phyloP scores from a whole-genome alignment of 1,284 basidiomycete species.

The Sporisorium reilianum region DNA sequence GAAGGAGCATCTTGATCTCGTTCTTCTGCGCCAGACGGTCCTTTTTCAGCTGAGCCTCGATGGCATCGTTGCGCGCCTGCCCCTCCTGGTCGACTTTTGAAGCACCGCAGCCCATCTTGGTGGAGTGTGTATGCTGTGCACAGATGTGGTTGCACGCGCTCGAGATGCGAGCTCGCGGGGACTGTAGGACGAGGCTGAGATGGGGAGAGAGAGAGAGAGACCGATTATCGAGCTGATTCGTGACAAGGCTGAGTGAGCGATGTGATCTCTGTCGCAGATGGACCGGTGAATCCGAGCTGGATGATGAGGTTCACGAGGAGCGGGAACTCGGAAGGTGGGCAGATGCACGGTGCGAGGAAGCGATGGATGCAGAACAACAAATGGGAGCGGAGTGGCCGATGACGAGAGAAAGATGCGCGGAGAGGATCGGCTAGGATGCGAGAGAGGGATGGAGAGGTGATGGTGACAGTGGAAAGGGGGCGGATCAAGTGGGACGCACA shows the following conservation, averaged over 20 bases:
- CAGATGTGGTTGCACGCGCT: background rate
- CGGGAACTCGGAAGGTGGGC: background rate
- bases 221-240: background rate
- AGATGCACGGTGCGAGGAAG: background rate
- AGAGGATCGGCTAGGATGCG: background rate
- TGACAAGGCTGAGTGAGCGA: background rate
- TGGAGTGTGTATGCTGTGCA: background rate
- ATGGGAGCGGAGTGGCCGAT: constrained; percentile 2
- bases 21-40: constrained; percentile 92
- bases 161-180: background rate
- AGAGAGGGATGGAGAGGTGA: background rate
- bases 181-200: background rate
- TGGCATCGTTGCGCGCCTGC: constrained; percentile 80
- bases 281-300: background rate
- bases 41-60: constrained; percentile 92
- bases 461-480: constrained; percentile 1
- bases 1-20: constrained; percentile 77
- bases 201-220: background rate
- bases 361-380: background rate
- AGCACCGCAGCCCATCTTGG: constrained; percentile 54
- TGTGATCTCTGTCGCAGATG: background rate
- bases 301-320: background rate
- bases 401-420: background rate
- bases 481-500: background rate
- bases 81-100: constrained; percentile 66